phyloP scores from a whole-genome alignment of 2,329 filamentous ascomycete species.

The Aspergillus oerlinghausenensis region DNA sequence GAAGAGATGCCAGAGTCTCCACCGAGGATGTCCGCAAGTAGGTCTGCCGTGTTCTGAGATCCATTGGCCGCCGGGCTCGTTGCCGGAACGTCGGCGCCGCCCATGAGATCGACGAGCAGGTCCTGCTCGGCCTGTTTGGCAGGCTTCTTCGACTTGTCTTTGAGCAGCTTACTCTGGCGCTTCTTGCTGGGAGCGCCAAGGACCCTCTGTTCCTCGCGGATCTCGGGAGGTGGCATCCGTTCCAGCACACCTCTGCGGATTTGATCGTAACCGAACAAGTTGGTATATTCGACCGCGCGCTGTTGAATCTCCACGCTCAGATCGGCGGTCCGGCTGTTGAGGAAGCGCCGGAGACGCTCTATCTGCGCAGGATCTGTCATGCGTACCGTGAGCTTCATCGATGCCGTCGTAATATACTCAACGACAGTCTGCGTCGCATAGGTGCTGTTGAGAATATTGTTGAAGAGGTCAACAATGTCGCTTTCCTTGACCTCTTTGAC shows the following conservation, averaged over 20 bases:
- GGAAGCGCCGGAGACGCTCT: conserved; percentile 73
- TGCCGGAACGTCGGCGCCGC: conserved; percentile 63
- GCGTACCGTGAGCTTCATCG: conserved; percentile 91
- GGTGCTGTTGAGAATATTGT: conserved; percentile 85
- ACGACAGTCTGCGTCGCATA: conserved; percentile 88
- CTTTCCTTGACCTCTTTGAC: conserved; percentile 77
- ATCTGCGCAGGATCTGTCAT: conserved; percentile 79
- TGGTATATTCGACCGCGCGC: conserved; percentile 88
- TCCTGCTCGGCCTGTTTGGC: conserved; percentile 87
- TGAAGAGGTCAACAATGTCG: conserved; percentile 90
- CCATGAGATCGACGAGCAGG: conserved; percentile 88
- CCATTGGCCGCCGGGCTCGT: conserved; percentile 53
- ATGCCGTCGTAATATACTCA: conserved; percentile 91
- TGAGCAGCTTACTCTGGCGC: conserved; percentile 58
- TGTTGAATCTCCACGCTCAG: conserved; percentile 95
- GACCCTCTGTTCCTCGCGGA: conserved; percentile 89
- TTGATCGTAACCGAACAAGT: conserved; percentile 85
- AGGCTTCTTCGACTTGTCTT: conserved; percentile 69
- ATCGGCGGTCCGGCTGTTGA: conserved; percentile 75
- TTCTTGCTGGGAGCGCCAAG: conserved; percentile 73
- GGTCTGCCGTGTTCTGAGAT: conserved; percentile 71
- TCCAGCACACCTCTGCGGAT: conserved; percentile 87
- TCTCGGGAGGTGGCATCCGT: conserved; percentile 96
- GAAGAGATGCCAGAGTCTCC: conserved; percentile 57
- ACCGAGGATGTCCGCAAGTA: conserved; percentile 87